phyloP scores from a whole-genome alignment of 164 flowering plant species.

The Macadamia tetraphylla region DNA sequence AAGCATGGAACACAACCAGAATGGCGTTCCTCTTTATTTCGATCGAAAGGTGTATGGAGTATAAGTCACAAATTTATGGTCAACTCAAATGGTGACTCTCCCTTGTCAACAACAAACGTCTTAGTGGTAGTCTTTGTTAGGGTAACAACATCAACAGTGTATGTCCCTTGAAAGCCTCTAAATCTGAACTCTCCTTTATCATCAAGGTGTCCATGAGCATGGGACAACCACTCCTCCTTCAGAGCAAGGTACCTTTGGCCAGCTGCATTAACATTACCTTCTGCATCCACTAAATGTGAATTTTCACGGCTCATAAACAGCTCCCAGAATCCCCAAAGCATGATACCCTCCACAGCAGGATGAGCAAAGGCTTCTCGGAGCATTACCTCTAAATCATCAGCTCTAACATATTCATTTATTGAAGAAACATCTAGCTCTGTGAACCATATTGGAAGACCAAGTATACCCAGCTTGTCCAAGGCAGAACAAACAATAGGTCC shows the following conservation, averaged over 20 bases:
- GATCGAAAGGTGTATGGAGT: not conserved
- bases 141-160: slow-evolving; percentile 37
- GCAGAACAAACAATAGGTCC: slow-evolving; percentile 75
- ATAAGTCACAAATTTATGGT: slow-evolving; percentile 41
- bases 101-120: slow-evolving; percentile 70
- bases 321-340: slow-evolving; percentile 99
- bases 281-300: slow-evolving; percentile 79
- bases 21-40: no score
- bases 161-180: slow-evolving; percentile 80
- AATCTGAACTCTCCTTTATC: slow-evolving; percentile 55
- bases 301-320: slow-evolving; percentile 82
- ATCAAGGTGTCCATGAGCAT: slow-evolving; percentile 52
- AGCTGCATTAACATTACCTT: slow-evolving; percentile 80
- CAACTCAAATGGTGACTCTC: slow-evolving; percentile 48
- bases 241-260: slow-evolving; percentile 61
- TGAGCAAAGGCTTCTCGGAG: slow-evolving; percentile 84
- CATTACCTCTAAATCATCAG: slow-evolving; percentile 94
- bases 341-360: slow-evolving; percentile 82
- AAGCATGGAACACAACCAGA: not conserved
- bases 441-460: slow-evolving; percentile 95
- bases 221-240: slow-evolving; percentile 72
- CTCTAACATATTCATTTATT: slow-evolving; percentile 69
- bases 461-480: slow-evolving; percentile 67
- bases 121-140: slow-evolving; percentile 34
- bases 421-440: slow-evolving; percentile 92